Percentiles rank a stretch among this genome's conserved stretches.
phyloP scores from a whole-genome alignment of 345 rosid genomes.

The Populus simonii region DNA sequence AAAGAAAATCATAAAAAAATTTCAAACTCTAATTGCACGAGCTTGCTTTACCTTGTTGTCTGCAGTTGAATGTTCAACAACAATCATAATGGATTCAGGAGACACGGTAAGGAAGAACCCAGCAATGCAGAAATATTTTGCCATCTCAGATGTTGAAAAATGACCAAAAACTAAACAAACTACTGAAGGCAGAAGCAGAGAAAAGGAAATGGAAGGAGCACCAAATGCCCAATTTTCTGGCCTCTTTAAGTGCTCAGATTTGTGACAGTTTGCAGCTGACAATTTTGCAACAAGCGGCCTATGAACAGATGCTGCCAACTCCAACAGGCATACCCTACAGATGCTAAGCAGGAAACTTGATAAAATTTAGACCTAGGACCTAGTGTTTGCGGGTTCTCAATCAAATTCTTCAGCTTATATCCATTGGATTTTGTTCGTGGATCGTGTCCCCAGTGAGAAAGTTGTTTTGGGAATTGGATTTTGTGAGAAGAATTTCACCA shows the following conservation, averaged over 20 bases:
- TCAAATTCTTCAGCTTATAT: too few relatives aligned
- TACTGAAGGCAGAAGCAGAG: too few relatives aligned
- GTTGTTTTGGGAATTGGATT: too few relatives aligned
- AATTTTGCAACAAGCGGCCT: slow-evolving; percentile 86
- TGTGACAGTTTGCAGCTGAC: slow-evolving; percentile 94
- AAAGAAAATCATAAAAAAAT: too few relatives aligned
- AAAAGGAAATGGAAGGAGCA: slow-evolving; percentile 13
- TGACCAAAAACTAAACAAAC: too few relatives aligned
- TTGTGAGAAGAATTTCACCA: too few relatives aligned
- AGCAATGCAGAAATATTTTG: slow-evolving; percentile 65
- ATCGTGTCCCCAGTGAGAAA: too few relatives aligned
- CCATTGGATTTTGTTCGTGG: too few relatives aligned
- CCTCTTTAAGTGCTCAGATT: slow-evolving; percentile 78
- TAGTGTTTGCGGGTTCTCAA: too few relatives aligned
- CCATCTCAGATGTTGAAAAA: slow-evolving; percentile 67
- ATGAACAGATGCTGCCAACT: neutral
- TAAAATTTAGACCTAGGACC: neutral
- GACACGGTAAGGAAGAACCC: slow-evolving; percentile 60
- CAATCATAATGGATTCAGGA: slow-evolving; percentile 82
- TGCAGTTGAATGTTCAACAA: slow-evolving; percentile 87
- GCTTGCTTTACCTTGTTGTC: slow-evolving; percentile 63
- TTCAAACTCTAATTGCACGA: too few relatives aligned
- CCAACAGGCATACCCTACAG: neutral
- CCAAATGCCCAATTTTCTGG: slow-evolving; percentile 96
- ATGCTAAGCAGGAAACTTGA: neutral